These are phyloP conservation scores for Myxozyma monticola DNA, from an alignment of 805 yeast genomes.

Conservation along the genomic window DNA sequence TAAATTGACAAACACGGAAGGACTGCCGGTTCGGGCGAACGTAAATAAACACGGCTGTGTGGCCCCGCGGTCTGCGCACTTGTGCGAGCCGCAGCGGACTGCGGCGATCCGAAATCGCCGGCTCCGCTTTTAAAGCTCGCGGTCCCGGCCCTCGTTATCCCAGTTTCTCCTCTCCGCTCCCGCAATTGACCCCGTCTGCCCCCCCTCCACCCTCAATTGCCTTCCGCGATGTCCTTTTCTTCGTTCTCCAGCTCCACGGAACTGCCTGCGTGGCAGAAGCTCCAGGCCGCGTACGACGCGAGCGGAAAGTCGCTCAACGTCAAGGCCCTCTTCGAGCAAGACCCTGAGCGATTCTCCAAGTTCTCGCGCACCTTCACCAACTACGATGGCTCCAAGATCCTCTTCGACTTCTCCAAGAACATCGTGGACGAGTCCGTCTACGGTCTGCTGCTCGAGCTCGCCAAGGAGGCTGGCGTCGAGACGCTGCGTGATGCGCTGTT, in stretches of 20 bases:
- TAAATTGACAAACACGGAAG: too few species aligned
- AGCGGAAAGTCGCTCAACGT: conserved; percentile 72
- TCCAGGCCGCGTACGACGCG: conserved; percentile 68
- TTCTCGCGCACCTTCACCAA: conserved; percentile 76
- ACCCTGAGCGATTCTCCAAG: conserved; percentile 72
- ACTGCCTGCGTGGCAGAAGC: conserved; percentile 79
- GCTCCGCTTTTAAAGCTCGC: too few species aligned
- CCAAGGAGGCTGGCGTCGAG: conserved; percentile 87
- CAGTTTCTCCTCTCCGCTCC: too few species aligned
- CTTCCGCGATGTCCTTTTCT: conserved; percentile 39
- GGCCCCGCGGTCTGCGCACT: too few species aligned
- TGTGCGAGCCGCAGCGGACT: conserved; percentile 11
- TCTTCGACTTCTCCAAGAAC: conserved; percentile 95
- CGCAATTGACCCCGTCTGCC: too few species aligned
- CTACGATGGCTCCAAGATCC: conserved; percentile 81
- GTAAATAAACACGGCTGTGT: background rate
- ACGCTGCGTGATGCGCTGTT: conserved; percentile 87
- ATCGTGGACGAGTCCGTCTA: conserved; percentile 83
- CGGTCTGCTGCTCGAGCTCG: conserved; percentile 66
- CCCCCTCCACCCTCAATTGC: background rate
- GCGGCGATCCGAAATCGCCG: conserved; percentile 17
- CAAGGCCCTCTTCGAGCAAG: conserved; percentile 72
- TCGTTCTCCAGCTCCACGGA: conserved; percentile 65
- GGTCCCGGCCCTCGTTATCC: too few species aligned
- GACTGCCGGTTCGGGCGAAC: background rate